Base-by-base conservation (phyloP, 1,139 yeast genomes). In the Candida sojae region DNA sequence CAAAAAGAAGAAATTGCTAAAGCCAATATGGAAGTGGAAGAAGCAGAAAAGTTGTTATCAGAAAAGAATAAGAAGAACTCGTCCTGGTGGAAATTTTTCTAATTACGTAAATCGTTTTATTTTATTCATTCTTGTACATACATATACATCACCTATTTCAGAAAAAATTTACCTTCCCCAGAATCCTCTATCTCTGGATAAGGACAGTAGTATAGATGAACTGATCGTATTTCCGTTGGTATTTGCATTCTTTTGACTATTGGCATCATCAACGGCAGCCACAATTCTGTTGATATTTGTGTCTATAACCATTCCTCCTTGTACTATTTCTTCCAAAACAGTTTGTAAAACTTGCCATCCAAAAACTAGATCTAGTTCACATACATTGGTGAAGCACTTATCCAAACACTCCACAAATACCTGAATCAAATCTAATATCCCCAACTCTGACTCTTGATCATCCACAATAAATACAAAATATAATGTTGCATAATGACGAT, bases 271-370 rank as follows among this genome's bases (percentile, higher is more conserved):
- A 9, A 86, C 86, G 0, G 95, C 91, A n/a, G 75, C 75, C n/a
- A 92, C 97, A 36, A 93, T 91, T 53, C 88, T 81, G 37, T 73
- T 66, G 28, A 91, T 89, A 58, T 86, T 90, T 1, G 99, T 92
- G 64, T 93, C 99, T 36, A 95, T 89, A n/a, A 93, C 99, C 96
- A 95, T 86, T 0, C 99, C 99, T 29, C 98, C 99, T 63, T 93
- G 99, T 1, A 93, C 87, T 38, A 93, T 88, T 60, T 95, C 98
- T 61, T 87, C 93, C 48, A 93, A 69, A 4, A 93, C 97, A 1
- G 96, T 87, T 62, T 93, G 96, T 39, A 93, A 71, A 11, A 91
- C 96, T 66, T 93, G 97, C 97, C 98, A 93, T 26, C 97, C 97
- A 67, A 91, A 92, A 25, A 95, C 97, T 57, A 93, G 75, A 66